Conservation (phyloP, 768 basidiomycete species). For the Udeniomyces megalosporus region DNA sequence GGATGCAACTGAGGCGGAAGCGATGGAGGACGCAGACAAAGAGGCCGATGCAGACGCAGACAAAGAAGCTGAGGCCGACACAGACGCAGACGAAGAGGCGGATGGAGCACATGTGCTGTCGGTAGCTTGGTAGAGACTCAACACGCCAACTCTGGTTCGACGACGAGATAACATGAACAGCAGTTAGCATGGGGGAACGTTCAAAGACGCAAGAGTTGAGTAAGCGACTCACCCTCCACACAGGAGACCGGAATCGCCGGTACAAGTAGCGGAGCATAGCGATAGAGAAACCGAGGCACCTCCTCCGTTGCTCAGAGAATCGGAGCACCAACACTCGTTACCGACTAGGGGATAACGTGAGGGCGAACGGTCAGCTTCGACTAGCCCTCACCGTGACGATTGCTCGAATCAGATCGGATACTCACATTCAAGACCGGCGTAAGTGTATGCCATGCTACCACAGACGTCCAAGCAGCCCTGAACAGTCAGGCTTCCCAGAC, state of each 20-base stretch:
- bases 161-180: background rate
- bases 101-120: background rate
- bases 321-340: slow-evolving; percentile 2
- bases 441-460: slow-evolving; percentile 7
- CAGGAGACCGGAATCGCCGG: slow-evolving; percentile 3
- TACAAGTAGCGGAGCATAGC: background rate
- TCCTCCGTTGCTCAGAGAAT: slow-evolving; percentile 7
- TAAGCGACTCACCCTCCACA: slow-evolving; percentile 12
- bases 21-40: background rate
- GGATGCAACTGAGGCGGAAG: too few relatives aligned
- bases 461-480: slow-evolving; percentile 6
- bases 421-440: slow-evolving; percentile 13
- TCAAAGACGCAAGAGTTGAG: background rate
- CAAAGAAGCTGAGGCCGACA: background rate
- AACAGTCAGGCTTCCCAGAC: slow-evolving; percentile 1
- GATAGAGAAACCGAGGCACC: background rate
- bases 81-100: background rate
- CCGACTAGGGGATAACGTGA: background rate
- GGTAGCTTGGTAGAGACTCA: slow-evolving; percentile 2
- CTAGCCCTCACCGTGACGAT: too few relatives aligned
- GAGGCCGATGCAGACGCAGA: background rate
- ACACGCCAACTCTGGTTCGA: background rate
- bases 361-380: background rate
- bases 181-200: background rate
- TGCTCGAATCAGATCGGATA: background rate